A percentile compares a stretch with the other conserved stretches of the same genome.
Evolutionary conservation across 257 asterid species (phyloP).

Genomic region (Verbena officinalis): DNA sequence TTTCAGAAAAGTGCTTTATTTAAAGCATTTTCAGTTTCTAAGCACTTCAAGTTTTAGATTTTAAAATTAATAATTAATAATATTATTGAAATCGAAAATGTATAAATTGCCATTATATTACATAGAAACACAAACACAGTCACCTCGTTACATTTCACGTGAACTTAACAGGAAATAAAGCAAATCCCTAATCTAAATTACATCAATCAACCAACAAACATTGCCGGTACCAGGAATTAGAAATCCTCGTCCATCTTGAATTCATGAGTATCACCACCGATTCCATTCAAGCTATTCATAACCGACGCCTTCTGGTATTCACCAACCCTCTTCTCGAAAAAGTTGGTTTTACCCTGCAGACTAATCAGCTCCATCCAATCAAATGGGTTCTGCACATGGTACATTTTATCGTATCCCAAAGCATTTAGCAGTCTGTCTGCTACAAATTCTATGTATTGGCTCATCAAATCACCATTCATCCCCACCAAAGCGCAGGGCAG

Average conservation of each 20-base stretch:
- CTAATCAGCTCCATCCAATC: constrained; percentile 99
- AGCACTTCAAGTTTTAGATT: too few relatives aligned
- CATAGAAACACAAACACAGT: neutral
- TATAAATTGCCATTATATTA: neutral
- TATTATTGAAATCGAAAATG: neutral
- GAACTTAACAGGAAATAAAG: neutral
- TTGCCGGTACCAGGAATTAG: constrained; percentile 26
- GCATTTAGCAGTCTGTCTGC: constrained; percentile 76
- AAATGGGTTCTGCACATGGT: constrained; percentile 69
- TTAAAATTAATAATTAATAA: too few relatives aligned
- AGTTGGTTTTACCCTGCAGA: constrained; percentile 91
- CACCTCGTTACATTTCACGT: constrained; percentile 18
- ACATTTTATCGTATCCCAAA: constrained; percentile 68
- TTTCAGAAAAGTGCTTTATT: too few relatives aligned
- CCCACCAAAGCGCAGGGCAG: constrained; percentile 87
- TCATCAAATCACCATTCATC: constrained; percentile 79
- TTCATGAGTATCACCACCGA: constrained; percentile 52
- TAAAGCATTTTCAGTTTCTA: too few relatives aligned
- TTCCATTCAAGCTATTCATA: constrained; percentile 67
- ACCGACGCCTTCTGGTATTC: constrained; percentile 93
- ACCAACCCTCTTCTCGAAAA: constrained; percentile 96
- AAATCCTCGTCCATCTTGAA: constrained; percentile 83
- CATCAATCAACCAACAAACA: constrained; percentile 2
- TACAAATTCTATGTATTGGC: constrained; percentile 79
- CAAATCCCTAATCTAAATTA: neutral